Base-by-base conservation (phyloP, 495 filamentous ascomycete species). In the Apodospora peruviana region DNA sequence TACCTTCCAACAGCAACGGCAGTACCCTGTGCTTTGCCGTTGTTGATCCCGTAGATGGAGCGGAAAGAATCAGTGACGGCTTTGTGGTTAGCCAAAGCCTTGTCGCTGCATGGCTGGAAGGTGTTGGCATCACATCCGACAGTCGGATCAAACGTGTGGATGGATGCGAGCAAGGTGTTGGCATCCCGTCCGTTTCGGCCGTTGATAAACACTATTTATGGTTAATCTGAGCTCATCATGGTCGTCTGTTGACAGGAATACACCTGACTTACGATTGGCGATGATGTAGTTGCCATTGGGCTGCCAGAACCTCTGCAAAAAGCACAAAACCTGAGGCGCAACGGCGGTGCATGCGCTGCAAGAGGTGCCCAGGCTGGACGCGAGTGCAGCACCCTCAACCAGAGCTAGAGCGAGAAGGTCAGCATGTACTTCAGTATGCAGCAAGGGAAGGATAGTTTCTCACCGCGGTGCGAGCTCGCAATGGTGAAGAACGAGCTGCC, bases 1-100 rank as follows among this genome's bases (percentile, higher is more conserved):
- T 90, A 90, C 18, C 86, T 65, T 38, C 86, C 86, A 8, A 86
- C 72, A 12, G 84, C 81, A 18, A 81, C 75, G 4, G 81, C 80
- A 10, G 64, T 57, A 11, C 79, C 76, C 9, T 70, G 57, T 17
- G 68, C 10, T 19, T 69, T 64, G 8, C 72, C 74, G 2, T 57
- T 55, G 68, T 86, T 86, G 57, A 86, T 65, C n/a, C 57, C 48
- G 57, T 84, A 86, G 35, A 80, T 55, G 5, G 66, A 61, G 10
- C 83, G 74, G 71, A 87, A 86, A 2, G 80, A 79, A 55, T 86
- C 80, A 4, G 80, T 76, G 3, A 81, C 67, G 2, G 61, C 72
- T 61, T 87, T 83, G 64, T 85, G 81, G 53, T 82, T 88, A 19
- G 81, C 69, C 29, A 88, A 65, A 16, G 81, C 80, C 46, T 73